phyloP scores from a whole-genome alignment of 2,329 filamentous ascomycete species.

The Fusarium sterilihyphosum region DNA sequence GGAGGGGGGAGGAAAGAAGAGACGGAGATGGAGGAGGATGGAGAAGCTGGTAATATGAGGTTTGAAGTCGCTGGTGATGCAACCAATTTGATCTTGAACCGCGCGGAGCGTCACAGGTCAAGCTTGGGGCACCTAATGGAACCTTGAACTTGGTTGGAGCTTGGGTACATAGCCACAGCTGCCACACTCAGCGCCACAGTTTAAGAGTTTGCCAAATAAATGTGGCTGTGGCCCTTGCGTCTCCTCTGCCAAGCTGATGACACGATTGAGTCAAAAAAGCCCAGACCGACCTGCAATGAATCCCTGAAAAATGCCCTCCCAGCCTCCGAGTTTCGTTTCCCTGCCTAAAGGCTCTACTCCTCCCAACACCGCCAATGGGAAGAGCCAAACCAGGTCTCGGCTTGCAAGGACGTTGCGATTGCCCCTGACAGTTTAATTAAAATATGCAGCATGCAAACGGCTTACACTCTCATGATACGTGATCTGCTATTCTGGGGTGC shows the following conservation, averaged over 20 bases:
- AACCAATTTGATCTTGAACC: slow-evolving; percentile 40
- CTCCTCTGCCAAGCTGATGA: slow-evolving; percentile 9
- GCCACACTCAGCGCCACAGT: slow-evolving; percentile 35
- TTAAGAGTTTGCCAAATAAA: neutral
- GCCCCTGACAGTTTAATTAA: slow-evolving; percentile 36
- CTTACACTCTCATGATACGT: slow-evolving; percentile 18
- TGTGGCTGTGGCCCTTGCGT: slow-evolving; percentile 6
- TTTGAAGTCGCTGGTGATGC: slow-evolving; percentile 45
- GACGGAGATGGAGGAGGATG: slow-evolving; percentile 16
- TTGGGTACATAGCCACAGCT: slow-evolving; percentile 32
- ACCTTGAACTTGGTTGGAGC: slow-evolving; percentile 31
- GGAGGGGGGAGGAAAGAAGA: slow-evolving; percentile 10
- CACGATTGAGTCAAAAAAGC: neutral
- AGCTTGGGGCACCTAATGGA: slow-evolving; percentile 5
- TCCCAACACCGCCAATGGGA: slow-evolving; percentile 29
- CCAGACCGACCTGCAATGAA: slow-evolving; percentile 23
- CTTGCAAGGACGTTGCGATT: slow-evolving; percentile 11
- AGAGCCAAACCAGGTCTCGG: neutral
- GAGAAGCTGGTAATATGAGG: slow-evolving; percentile 39
- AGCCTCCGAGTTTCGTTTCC: slow-evolving; percentile 39
- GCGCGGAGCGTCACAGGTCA: slow-evolving; percentile 41
- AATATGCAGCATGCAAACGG: slow-evolving; percentile 33
- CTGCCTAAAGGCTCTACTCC: slow-evolving; percentile 18
- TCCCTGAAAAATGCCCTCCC: slow-evolving; percentile 34
- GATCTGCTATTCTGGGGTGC: slow-evolving; percentile 19